These are phyloP conservation scores for Podaxis rugospora DNA, from an alignment of 768 basidiomycete species.

Conservation along the genomic window DNA sequence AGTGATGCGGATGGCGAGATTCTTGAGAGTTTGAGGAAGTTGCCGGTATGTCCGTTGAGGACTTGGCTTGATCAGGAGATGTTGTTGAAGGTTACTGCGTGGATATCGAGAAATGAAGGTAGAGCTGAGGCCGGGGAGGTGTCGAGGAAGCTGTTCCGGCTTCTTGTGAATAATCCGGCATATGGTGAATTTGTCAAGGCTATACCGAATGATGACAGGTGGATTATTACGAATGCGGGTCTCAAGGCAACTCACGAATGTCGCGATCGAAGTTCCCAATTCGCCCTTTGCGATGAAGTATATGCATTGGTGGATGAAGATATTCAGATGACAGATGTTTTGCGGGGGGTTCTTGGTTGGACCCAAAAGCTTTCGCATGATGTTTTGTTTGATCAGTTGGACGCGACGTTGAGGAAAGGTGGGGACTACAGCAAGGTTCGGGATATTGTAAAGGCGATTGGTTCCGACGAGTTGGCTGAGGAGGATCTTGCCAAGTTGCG, in stretches of 20 bases:
- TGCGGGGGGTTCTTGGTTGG: constrained; percentile 36
- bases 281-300: constrained; percentile 35
- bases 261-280: not conserved
- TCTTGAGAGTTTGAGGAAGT: not conserved
- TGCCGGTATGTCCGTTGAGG: not conserved
- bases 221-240: constrained; percentile 3
- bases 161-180: not conserved
- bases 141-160: constrained; percentile 2
- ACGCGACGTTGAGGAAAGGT: constrained; percentile 15
- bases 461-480: constrained; percentile 16
- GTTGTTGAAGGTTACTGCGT: not conserved
- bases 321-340: constrained; percentile 21
- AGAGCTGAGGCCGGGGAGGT: not conserved
- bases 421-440: constrained; percentile 14
- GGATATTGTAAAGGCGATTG: constrained; percentile 27
- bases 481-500: constrained; percentile 16
- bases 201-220: not conserved
- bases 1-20: not conserved
- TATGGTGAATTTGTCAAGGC: not conserved
- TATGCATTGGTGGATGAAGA: constrained; percentile 25
- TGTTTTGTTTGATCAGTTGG: constrained; percentile 30
- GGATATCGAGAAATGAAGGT: not conserved
- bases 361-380: constrained; percentile 26
- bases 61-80: not conserved
- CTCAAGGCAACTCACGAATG: constrained; percentile 6